Conservation (phyloP, 1,284 basidiomycete species). For the Ceratobasidium sp. region DNA sequence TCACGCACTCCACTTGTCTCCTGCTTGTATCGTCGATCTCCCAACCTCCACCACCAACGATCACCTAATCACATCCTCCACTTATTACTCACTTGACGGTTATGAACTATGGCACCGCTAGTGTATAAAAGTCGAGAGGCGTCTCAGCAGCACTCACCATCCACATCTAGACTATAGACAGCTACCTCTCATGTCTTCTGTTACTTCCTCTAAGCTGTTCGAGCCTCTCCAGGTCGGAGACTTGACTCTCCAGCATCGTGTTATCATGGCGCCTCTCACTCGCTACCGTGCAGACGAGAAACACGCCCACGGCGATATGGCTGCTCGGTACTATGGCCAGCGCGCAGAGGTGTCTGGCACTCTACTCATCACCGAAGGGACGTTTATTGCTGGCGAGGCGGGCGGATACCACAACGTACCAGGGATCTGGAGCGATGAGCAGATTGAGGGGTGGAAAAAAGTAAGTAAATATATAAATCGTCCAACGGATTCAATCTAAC, state of each 20-base stretch:
- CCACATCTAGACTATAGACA: no score
- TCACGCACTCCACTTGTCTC: no score
- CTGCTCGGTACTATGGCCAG: constrained; percentile 51
- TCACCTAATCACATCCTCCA: no score
- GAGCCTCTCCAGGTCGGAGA: constrained; percentile 60
- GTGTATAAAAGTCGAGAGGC: no score
- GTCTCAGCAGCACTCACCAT: no score
- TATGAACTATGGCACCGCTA: no score
- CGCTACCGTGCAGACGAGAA: constrained; percentile 53
- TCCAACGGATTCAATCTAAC: background rate
- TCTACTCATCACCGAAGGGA: constrained; percentile 52
- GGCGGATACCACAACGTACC: constrained; percentile 49
- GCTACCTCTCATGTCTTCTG: background rate
- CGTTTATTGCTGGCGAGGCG: constrained; percentile 51
- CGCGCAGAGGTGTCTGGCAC: constrained; percentile 48
- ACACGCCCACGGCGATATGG: constrained; percentile 50
- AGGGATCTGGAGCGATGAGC: constrained; percentile 51
- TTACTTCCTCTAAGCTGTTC: constrained; percentile 54
- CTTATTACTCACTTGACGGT: no score
- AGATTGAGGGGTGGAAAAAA: constrained; percentile 52
- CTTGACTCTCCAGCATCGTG: constrained; percentile 58
- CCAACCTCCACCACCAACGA: no score
- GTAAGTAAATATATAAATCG: constrained; percentile 44
- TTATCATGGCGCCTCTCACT: constrained; percentile 64
- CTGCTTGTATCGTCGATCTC: no score